phyloP scores from a whole-genome alignment of 768 basidiomycete genomes.

The Amanita thiersii region DNA sequence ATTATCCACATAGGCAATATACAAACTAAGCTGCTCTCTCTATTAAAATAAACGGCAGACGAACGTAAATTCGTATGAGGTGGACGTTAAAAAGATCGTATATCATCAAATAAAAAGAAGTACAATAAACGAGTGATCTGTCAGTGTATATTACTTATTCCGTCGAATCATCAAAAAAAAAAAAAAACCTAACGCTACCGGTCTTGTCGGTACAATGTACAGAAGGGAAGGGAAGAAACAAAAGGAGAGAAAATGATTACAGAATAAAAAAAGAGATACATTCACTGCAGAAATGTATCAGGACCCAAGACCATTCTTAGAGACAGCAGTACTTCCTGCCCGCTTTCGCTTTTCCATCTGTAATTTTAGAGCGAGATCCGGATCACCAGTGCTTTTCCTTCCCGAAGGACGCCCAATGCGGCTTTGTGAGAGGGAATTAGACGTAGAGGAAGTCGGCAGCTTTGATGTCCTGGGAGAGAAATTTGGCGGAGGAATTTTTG shows the following conservation, averaged over 20 bases:
- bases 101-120: constrained; percentile 6
- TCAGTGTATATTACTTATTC: constrained; percentile 6
- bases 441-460: constrained; percentile 13
- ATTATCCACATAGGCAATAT: constrained; percentile 2
- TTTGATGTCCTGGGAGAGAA: constrained; percentile 2
- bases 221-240: no score
- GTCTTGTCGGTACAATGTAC: constrained; percentile 1
- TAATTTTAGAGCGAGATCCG: constrained; percentile 8
- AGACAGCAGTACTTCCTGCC: constrained; percentile 4
- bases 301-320: constrained; percentile 4
- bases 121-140: constrained; percentile 4
- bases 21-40: constrained; percentile 6
- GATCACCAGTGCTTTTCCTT: constrained; percentile 22
- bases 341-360: constrained; percentile 9
- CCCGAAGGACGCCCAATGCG: constrained; percentile 35
- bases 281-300: constrained; percentile 2
- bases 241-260: background rate
- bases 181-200: background rate
- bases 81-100: constrained; percentile 4
- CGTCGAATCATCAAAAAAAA: background rate
- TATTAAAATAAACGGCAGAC: background rate
- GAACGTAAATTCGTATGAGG: background rate
- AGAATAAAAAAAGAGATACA: constrained; percentile 1
- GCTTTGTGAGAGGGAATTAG: constrained; percentile 28
- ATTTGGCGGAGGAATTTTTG: constrained; percentile 4